Evolutionary conservation across 2,329 filamentous ascomycete species (phyloP), one percentile per base, ranked within the genome.

Genomic region (Botrytis sinoallii): DNA sequence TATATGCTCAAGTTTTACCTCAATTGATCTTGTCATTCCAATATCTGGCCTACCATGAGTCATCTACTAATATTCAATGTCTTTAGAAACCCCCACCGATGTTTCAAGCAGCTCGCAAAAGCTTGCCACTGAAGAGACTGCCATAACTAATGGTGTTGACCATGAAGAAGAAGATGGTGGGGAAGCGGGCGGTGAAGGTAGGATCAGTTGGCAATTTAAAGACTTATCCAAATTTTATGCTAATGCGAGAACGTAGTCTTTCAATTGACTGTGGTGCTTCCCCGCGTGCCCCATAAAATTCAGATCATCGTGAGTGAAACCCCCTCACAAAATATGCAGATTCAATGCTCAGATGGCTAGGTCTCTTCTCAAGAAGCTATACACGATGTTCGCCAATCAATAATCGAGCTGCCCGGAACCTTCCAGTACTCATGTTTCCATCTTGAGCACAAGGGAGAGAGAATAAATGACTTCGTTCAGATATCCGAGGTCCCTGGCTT

Each of bases 351-450:
- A 83, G 76, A 74, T 73, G 73, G 75, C 46, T 79, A 96, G 93
- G 93, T 97, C 73, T 95, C 94, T 60, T 91, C 91, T 77, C 93
- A 97, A 86, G 97, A 99, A 85, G 95, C 98, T 83, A 92, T 98
- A 75, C 96, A 98, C 84, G 96, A 99, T 86, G 91, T 99, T 79
- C 93, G 96, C 78, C 96, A 98, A 84, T 95, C 95, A 76, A 93
- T 99, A 82, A 94, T 98, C 84, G 96, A 99, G 84, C 88, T 94
- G 68, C 96, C 96, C 8, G 88, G 92, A 75, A 97, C 95, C 70
- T 96, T 98, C 85, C 94, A 97, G 84, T 98, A 98, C 86, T 97
- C 96, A 71, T 99, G 96, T 87, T 99, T 99, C 86, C 96, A 99
- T 84, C 90, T 99, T 79, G 95, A 98, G 85, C 91, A 95, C 85